A percentile compares a stretch with the other conserved stretches of the same genome.
Evolutionary conservation across 768 basidiomycete species (phyloP).

Genomic region (Pleurotus eryngii): DNA sequence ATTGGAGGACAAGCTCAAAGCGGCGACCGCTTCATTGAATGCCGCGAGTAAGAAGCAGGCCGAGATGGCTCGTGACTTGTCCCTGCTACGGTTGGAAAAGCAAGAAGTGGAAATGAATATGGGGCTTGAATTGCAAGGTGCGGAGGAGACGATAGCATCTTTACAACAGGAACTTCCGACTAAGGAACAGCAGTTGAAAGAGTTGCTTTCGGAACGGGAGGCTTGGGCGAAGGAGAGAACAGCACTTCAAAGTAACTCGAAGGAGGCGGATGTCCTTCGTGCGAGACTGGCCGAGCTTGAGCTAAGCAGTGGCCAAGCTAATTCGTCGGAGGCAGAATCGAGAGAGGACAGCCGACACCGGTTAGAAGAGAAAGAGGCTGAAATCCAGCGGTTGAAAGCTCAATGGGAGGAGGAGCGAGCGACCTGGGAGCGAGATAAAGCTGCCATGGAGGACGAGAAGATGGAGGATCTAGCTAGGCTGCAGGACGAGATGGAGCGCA

Average conservation of each 20-base stretch:
- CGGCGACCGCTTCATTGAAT: slow-evolving; percentile 54
- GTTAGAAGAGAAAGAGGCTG: slow-evolving; percentile 38
- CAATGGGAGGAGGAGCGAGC: slow-evolving; percentile 44
- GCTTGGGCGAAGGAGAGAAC: slow-evolving; percentile 49
- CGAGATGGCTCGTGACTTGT: slow-evolving; percentile 59
- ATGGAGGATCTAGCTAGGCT: slow-evolving; percentile 42
- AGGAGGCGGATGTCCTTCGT: slow-evolving; percentile 35
- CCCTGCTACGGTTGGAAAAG: slow-evolving; percentile 63
- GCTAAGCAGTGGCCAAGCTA: slow-evolving; percentile 36
- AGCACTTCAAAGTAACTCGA: slow-evolving; percentile 37
- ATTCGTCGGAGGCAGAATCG: slow-evolving; percentile 36
- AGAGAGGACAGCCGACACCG: slow-evolving; percentile 29
- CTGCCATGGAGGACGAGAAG: slow-evolving; percentile 45
- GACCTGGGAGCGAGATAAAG: slow-evolving; percentile 49
- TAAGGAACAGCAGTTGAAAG: slow-evolving; percentile 43
- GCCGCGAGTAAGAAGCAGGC: slow-evolving; percentile 60
- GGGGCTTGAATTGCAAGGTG: slow-evolving; percentile 61
- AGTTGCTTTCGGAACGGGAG: slow-evolving; percentile 45
- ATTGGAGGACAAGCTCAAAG: slow-evolving; percentile 65
- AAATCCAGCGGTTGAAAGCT: slow-evolving; percentile 32
- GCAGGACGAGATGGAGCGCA: slow-evolving; percentile 46
- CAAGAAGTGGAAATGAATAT: slow-evolving; percentile 63
- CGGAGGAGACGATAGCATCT: slow-evolving; percentile 60
- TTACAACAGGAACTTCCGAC: slow-evolving; percentile 54
- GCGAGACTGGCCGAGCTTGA: slow-evolving; percentile 41